Percentiles rank a stretch among this genome's conserved stretches.
Evolutionary conservation across 78 protist genomes (phyloP).

Genomic region (Pelomyxa schiedti): DNA sequence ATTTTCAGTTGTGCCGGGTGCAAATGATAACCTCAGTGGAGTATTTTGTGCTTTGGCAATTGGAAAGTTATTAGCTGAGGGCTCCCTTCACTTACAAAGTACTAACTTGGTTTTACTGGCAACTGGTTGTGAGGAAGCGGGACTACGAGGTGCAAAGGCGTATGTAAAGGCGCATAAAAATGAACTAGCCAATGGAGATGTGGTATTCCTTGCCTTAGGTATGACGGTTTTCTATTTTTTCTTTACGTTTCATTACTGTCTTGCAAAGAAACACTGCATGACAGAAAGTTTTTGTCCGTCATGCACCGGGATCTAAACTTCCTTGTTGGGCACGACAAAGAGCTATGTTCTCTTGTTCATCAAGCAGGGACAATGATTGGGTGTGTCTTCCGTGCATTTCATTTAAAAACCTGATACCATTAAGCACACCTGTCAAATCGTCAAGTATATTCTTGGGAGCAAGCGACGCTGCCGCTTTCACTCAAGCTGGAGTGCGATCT

Average conservation of each 20-base stretch:
- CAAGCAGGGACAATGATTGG: not conserved
- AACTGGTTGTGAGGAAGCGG: not conserved
- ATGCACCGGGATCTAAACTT: not conserved
- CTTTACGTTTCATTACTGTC: too few species aligned
- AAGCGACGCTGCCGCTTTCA: not conserved
- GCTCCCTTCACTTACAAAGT: not conserved
- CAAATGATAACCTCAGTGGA: not conserved
- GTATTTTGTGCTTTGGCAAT: not conserved
- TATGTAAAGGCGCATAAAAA: not conserved
- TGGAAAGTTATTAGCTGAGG: not conserved
- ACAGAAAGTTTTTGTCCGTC: not conserved
- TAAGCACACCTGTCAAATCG: not conserved
- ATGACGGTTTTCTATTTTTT: too few species aligned
- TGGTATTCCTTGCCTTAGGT: not conserved
- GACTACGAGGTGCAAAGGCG: not conserved
- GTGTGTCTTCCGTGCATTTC: too few species aligned
- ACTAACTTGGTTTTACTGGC: not conserved
- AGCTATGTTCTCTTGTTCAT: not conserved
- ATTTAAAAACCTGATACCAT: too few species aligned
- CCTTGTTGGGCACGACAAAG: not conserved
- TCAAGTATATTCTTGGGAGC: not conserved
- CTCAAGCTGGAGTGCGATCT: not conserved
- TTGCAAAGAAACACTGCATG: not conserved
- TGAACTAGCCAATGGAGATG: not conserved
- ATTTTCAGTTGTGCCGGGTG: not conserved